These are phyloP conservation scores for Chrysoporthe puriensis DNA, from an alignment of 2,329 filamentous ascomycete species.

Conservation along the genomic window DNA sequence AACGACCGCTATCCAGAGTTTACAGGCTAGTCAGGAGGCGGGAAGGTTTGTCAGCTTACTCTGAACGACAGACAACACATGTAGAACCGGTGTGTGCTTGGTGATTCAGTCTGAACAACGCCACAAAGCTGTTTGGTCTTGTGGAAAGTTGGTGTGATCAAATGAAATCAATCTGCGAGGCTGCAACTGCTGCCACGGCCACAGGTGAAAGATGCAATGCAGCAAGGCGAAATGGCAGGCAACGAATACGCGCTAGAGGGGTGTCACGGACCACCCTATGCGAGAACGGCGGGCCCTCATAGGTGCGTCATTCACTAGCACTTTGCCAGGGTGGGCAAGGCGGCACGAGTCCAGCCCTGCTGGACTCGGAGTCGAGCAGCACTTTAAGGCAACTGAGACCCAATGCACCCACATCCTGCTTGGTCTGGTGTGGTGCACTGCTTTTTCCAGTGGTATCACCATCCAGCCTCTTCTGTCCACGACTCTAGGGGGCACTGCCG, in stretches of 20 bases:
- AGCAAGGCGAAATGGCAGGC: background rate
- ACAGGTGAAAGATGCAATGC: conserved; percentile 12
- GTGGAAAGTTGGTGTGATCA: background rate
- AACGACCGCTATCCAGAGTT: background rate
- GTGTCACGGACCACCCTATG: conserved; percentile 6
- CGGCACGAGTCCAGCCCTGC: background rate
- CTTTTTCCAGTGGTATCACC: background rate
- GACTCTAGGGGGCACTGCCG: no score
- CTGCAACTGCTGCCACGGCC: conserved; percentile 4
- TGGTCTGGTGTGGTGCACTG: background rate
- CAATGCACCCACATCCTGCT: background rate
- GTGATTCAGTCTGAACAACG: background rate
- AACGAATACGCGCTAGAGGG: conserved; percentile 8
- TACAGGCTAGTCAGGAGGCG: background rate
- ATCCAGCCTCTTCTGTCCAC: background rate
- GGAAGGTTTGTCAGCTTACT: background rate
- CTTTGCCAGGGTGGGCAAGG: background rate
- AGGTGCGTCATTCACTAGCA: conserved; percentile 5
- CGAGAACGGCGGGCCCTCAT: conserved; percentile 2
- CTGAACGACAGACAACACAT: background rate
- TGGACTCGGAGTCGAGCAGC: background rate
- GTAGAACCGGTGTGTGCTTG: background rate
- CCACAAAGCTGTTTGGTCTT: background rate
- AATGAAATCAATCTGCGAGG: conserved; percentile 5
- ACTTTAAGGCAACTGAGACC: background rate